These are phyloP conservation scores for Davidsoniella neocaledoniae DNA, from an alignment of 2,329 filamentous ascomycete species.

Conservation along the genomic window DNA sequence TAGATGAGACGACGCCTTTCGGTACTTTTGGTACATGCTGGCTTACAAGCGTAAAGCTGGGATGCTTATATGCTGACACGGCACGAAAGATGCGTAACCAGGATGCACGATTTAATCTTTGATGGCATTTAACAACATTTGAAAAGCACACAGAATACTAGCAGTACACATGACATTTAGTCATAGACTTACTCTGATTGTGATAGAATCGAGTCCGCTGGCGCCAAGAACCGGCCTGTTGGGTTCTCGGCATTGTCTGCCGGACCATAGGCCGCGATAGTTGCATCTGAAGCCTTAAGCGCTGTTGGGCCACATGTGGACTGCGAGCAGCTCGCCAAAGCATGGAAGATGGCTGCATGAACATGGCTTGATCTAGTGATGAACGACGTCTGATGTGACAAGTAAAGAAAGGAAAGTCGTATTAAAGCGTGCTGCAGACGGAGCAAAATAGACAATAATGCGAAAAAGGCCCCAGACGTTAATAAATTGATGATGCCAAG, in stretches of 20 bases:
- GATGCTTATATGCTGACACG: too few relatives aligned
- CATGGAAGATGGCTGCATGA: neutral
- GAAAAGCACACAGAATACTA: neutral
- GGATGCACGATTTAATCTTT: too few relatives aligned
- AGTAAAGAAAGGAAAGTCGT: neutral
- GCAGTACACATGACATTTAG: neutral
- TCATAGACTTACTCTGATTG: neutral
- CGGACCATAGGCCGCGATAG: neutral
- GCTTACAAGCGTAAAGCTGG: too few relatives aligned
- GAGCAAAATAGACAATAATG: neutral
- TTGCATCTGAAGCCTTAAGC: neutral
- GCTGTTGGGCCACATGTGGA: neutral
- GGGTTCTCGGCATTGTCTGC: neutral
- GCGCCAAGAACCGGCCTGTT: neutral
- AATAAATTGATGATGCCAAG: too few relatives aligned
- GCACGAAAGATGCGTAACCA: neutral
- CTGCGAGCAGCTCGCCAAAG: conserved; percentile 2
- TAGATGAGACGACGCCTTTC: too few relatives aligned
- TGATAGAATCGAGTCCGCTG: too few relatives aligned
- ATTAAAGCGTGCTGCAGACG: neutral
- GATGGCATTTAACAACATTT: neutral
- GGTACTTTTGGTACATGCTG: too few relatives aligned
- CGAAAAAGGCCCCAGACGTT: neutral
- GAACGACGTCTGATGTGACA: neutral
- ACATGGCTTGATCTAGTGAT: neutral